These are phyloP conservation scores for Myriosclerotinia curreyana DNA, from an alignment of 2,329 filamentous ascomycete species.

Conservation along the genomic window DNA sequence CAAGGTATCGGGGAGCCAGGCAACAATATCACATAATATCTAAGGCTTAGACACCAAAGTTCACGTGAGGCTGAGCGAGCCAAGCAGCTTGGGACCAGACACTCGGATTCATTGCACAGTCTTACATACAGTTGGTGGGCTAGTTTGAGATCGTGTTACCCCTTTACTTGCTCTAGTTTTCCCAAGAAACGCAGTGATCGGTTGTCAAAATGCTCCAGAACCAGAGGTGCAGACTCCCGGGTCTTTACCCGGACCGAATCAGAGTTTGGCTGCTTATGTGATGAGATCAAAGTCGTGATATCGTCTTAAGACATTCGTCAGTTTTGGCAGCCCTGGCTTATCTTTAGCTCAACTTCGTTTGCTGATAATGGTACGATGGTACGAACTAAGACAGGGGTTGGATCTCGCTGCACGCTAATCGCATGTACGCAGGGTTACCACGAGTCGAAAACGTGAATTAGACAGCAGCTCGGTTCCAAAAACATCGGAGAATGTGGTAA, in stretches of 20 bases:
- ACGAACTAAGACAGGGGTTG: constrained; percentile 2
- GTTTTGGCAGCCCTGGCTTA: neutral
- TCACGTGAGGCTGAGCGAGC: constrained; percentile 3
- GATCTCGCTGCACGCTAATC: neutral
- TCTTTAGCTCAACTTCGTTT: neutral
- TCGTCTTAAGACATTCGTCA: neutral
- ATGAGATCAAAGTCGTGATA: constrained; percentile 1
- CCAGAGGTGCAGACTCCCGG: too few species aligned
- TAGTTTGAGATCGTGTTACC: neutral
- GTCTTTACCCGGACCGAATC: neutral
- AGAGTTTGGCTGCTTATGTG: neutral
- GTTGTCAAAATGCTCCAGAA: neutral
- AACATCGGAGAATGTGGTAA: neutral
- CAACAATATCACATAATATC: neutral
- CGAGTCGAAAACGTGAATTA: constrained; percentile 4
- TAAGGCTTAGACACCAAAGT: neutral
- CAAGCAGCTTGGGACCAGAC: neutral
- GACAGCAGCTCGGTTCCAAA: constrained; percentile 5
- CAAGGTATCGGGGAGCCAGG: constrained; percentile 9
- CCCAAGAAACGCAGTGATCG: neutral
- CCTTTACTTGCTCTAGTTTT: neutral
- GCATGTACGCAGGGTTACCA: constrained; percentile 10
- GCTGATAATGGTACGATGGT: neutral
- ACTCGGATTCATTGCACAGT: neutral
- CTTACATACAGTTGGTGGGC: neutral